Conservation (phyloP, 139 green algal genomes). For the Tetradesmus obliquus region DNA sequence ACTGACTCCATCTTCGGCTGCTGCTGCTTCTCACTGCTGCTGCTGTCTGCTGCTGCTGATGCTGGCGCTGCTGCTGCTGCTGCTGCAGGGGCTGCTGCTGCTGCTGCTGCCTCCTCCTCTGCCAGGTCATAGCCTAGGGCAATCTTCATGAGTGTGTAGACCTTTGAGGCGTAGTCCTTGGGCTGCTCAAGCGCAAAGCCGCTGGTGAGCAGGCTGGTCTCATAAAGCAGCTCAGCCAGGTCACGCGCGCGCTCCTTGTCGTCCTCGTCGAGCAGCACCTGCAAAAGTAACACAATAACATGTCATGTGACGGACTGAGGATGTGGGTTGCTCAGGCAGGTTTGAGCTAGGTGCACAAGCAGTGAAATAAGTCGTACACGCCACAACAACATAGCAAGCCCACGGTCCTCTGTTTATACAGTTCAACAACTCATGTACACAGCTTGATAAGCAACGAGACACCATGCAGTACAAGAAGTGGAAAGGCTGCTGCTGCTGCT, state of each 20-base stretch:
- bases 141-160: slow-evolving; percentile 54
- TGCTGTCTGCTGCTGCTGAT: slow-evolving; percentile 30
- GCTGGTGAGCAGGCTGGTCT: slow-evolving; percentile 90
- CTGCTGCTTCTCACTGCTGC: slow-evolving; percentile 29
- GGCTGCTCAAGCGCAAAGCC: slow-evolving; percentile 80
- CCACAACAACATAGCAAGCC: neutral
- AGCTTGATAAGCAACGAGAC: too few relatives aligned
- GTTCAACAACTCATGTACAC: too few relatives aligned
- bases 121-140: slow-evolving; percentile 35
- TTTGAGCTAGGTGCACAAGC: neutral
- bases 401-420: too few relatives aligned
- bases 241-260: slow-evolving; percentile 64
- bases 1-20: slow-evolving; percentile 25
- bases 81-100: neutral
- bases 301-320: neutral
- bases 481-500: neutral
- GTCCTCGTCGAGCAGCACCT: slow-evolving; percentile 57
- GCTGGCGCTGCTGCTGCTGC: neutral
- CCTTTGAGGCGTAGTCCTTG: slow-evolving; percentile 80
- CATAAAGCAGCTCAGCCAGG: slow-evolving; percentile 89
- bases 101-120: slow-evolving; percentile 11
- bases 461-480: too few relatives aligned
- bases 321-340: neutral
- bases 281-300: neutral
- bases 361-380: neutral